Base-by-base conservation (phyloP, 257 asterid species). In the Solanum habrochaites region DNA sequence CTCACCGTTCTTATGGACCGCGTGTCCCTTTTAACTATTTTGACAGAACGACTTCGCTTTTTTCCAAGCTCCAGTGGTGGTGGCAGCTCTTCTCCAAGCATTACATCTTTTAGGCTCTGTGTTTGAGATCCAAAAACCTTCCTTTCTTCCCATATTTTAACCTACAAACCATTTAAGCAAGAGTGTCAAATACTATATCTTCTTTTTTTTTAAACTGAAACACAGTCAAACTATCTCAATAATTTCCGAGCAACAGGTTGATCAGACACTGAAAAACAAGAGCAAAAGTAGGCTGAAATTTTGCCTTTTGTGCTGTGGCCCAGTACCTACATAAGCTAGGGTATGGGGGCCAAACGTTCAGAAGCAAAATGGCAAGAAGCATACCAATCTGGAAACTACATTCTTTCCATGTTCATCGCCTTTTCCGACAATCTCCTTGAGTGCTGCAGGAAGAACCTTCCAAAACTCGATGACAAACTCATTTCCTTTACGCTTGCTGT, bases 361-460 rank as follows among this genome's bases (percentile, higher is more conserved):
- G 82, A 47, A 71, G 87, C 31, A 86, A 72, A 72, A 71, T 18
- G 39, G 87, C 21, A 49, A 20, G 72, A 72, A 31, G 39, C 95
- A 84, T 93, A 97, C 99, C 99, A 97, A 91, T 95, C 99, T 93
- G 23, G 96, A 90, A 72, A 90, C 98, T 37, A 89, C 95, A 32
- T 86, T 94, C 86, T 91, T 94, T 81, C 93, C 98, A 85, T 88
- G 94, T 31, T 94, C 98, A 89, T 95, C 96, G n/a, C 94, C 98
- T 86, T 93, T 88, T 85, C 89, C 92, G 15, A 73, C 90, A 14
- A 95, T 89, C 35, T 93, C 97, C 91, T 94, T 97, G 72, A 97
- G 92, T 49, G 98, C 98, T 70, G 93, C 86, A 84, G 99, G 99
- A 88, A 97, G 98, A 89, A 97, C 95, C 89, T 94, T 97, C 99